phyloP scores from a whole-genome alignment of 164 flowering plant genomes.

The Aristolochia fimbriata region DNA sequence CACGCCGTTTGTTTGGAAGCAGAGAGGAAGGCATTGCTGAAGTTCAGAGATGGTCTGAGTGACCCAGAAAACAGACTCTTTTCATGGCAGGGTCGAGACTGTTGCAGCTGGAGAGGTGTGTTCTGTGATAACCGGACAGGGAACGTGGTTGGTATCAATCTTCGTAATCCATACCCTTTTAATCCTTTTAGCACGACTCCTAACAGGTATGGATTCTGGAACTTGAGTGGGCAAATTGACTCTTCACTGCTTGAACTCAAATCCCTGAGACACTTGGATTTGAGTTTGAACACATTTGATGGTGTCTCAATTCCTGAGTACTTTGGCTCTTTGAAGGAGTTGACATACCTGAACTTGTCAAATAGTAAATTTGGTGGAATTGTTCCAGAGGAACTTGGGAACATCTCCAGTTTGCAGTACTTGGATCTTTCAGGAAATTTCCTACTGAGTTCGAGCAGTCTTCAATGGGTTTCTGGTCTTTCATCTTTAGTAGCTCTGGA shows the following conservation, averaged over 20 bases:
- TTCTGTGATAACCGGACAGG: constrained; percentile 5
- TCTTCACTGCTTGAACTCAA: constrained; percentile 2
- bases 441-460: not conserved
- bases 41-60: constrained; percentile 2
- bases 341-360: constrained; percentile 6
- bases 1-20: not conserved
- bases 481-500: not conserved
- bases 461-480: constrained; percentile 6
- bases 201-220: not conserved
- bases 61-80: constrained; percentile 5
- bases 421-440: constrained; percentile 3
- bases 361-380: not conserved
- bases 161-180: constrained; percentile 3
- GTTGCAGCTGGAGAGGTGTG: constrained; percentile 11
- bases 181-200: not conserved
- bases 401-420: constrained; percentile 1
- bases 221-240: constrained; percentile 3
- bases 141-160: constrained; percentile 3
- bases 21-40: constrained; percentile 4
- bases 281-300: constrained; percentile 5
- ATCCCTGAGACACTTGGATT: constrained; percentile 4
- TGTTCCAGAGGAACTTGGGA: constrained; percentile 2
- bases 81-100: constrained; percentile 9
- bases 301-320: constrained; percentile 2
- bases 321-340: constrained; percentile 5